Conservation (phyloP, 179 eudicot genomes). For the Amaranthus tricolor region DNA sequence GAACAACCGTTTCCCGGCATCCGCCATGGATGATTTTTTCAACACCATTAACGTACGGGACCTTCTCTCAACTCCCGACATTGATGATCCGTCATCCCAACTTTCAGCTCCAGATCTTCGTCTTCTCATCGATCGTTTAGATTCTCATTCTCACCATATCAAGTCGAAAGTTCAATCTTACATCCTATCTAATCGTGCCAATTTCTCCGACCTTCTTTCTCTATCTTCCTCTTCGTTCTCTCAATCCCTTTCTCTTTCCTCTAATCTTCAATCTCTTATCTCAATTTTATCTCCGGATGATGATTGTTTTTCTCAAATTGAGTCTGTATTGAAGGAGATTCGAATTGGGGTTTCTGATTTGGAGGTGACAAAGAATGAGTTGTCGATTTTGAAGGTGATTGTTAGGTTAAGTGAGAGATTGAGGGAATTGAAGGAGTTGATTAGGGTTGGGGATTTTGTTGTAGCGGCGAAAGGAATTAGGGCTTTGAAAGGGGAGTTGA, state of each 20-base stretch:
- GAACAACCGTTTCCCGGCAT: neutral
- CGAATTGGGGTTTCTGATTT: slow-evolving; percentile 37
- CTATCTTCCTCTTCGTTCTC: slow-evolving; percentile 52
- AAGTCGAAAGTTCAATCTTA: slow-evolving; percentile 65
- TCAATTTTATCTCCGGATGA: slow-evolving; percentile 37
- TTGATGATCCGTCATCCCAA: slow-evolving; percentile 58
- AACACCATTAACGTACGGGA: slow-evolving; percentile 61
- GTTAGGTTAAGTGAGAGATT: slow-evolving; percentile 42
- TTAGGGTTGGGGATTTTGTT: slow-evolving; percentile 44
- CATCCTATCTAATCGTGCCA: slow-evolving; percentile 55
- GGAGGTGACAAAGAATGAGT: slow-evolving; percentile 50
- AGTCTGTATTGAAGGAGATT: slow-evolving; percentile 36
- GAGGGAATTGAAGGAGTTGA: slow-evolving; percentile 38
- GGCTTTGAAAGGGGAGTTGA: slow-evolving; percentile 54
- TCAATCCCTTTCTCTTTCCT: slow-evolving; percentile 37
- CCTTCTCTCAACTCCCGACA: slow-evolving; percentile 52
- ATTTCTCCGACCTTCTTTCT: slow-evolving; percentile 66
- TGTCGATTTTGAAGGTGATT: slow-evolving; percentile 43
- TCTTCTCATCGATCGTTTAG: slow-evolving; percentile 71
- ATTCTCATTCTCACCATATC: slow-evolving; percentile 61
- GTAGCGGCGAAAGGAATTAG: slow-evolving; percentile 58
- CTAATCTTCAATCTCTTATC: slow-evolving; percentile 41
- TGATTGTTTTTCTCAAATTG: slow-evolving; percentile 37
- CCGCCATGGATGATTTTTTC: slow-evolving; percentile 59
- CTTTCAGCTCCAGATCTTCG: slow-evolving; percentile 95